phyloP scores from a whole-genome alignment of 352 stramenopile species.

The Phytophthora cryptogea region DNA sequence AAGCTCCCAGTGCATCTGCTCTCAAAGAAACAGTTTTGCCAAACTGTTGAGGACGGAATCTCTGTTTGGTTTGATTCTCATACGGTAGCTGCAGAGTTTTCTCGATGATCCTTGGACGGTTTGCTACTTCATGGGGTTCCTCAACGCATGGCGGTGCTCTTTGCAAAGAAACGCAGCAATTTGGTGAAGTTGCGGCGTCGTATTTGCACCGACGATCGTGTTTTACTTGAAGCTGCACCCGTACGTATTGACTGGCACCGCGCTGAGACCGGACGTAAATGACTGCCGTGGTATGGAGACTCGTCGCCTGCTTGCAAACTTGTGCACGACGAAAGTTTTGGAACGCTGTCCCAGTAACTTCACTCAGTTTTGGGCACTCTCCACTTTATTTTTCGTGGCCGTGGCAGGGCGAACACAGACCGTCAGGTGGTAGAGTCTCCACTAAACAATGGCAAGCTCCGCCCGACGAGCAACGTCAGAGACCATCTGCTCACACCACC shows the following conservation, averaged over 20 bases:
- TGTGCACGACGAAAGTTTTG: not conserved
- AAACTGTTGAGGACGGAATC: not conserved
- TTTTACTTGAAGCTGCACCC: slow-evolving; percentile 18
- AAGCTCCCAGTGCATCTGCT: not conserved
- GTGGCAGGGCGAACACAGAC: slow-evolving; percentile 2
- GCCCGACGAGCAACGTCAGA: slow-evolving; percentile 38
- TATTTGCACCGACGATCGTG: slow-evolving; percentile 11
- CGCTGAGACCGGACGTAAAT: slow-evolving; percentile 10
- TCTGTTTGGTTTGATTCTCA: too few relatives aligned
- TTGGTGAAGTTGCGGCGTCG: slow-evolving; percentile 1
- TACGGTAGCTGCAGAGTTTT: too few relatives aligned
- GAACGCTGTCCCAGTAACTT: not conserved
- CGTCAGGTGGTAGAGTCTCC: slow-evolving; percentile 12
- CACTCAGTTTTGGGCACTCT: not conserved
- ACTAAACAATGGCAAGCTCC: slow-evolving; percentile 31
- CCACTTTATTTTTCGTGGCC: slow-evolving; percentile 7
- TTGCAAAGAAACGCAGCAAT: slow-evolving; percentile 9
- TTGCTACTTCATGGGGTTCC: not conserved
- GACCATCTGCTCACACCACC: slow-evolving; percentile 27
- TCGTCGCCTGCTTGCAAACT: slow-evolving; percentile 4
- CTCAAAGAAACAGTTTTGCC: not conserved
- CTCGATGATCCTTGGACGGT: not conserved
- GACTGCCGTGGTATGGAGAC: slow-evolving; percentile 21
- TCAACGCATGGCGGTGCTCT: not conserved
- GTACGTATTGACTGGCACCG: slow-evolving; percentile 11